Evolutionary conservation across 2,329 filamentous ascomycete genomes (phyloP).

Genomic region (Chaetomiaceae sp.): DNA sequence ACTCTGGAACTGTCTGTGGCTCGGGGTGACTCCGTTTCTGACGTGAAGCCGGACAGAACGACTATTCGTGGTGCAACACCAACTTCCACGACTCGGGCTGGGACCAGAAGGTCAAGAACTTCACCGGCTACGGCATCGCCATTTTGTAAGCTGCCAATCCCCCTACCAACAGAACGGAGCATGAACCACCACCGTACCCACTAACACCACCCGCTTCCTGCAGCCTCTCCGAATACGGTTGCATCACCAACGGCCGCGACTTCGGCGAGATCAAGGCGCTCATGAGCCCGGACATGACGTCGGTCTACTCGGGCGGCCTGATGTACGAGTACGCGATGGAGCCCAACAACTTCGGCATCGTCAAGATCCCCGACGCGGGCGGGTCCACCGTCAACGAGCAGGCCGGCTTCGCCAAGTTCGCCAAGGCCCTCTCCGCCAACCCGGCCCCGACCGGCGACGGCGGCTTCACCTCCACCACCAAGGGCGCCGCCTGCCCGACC

Average conservation of each 20-base stretch:
- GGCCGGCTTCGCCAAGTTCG: conserved; percentile 55
- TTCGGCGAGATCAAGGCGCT: conserved; percentile 76
- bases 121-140: conserved; percentile 77
- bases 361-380: conserved; percentile 50
- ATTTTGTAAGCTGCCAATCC: conserved; percentile 67
- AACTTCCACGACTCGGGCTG: conserved; percentile 68
- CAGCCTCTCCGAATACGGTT: conserved; percentile 86
- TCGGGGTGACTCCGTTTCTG: neutral
- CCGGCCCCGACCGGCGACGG: conserved; percentile 46
- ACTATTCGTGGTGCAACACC: conserved; percentile 80
- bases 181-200: too few relatives aligned
- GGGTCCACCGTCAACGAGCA: conserved; percentile 45
- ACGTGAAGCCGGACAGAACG: conserved; percentile 46
- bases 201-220: neutral
- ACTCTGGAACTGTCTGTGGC: neutral
- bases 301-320: conserved; percentile 89
- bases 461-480: conserved; percentile 43
- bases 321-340: conserved; percentile 93
- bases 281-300: conserved; percentile 77
- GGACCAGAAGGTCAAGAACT: conserved; percentile 83
- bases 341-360: conserved; percentile 73
- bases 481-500: conserved; percentile 44
- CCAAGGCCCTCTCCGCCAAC: conserved; percentile 42
- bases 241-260: conserved; percentile 70
- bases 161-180: too few relatives aligned